These are phyloP conservation scores for Corchorus olitorius DNA, from an alignment of 345 rosid species.

Conservation along the genomic window DNA sequence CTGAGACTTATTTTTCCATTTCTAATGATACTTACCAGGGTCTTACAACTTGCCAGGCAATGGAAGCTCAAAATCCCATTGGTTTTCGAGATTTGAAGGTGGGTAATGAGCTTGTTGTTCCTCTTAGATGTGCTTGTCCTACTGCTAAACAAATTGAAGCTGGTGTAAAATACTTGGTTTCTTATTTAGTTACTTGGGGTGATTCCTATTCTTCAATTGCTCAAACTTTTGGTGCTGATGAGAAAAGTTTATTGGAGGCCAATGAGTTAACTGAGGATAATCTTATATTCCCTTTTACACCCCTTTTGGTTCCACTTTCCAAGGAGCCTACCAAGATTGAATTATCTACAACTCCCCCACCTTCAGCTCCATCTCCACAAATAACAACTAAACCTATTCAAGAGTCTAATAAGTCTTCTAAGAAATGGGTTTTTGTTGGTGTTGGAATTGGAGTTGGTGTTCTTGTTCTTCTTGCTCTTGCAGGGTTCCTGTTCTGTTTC, in stretches of 20 bases:
- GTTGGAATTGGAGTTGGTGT: conserved; percentile 54
- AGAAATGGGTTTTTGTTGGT: conserved; percentile 58
- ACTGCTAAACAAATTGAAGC: conserved; percentile 51
- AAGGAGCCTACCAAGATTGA: conserved; percentile 42
- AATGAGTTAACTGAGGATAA: conserved; percentile 36
- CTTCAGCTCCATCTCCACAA: conserved; percentile 36
- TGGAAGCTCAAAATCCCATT: conserved; percentile 63
- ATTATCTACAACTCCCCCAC: conserved; percentile 26
- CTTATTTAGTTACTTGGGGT: conserved; percentile 49
- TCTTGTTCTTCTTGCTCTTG: conserved; percentile 35
- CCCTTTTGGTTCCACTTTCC: conserved; percentile 68
- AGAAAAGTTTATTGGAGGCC: conserved; percentile 45
- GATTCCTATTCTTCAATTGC: conserved; percentile 55
- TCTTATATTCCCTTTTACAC: conserved; percentile 56
- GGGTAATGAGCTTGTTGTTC: conserved; percentile 42
- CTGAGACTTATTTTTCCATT: conserved; percentile 49
- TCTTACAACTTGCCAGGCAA: conserved; percentile 84
- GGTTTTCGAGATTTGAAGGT: conserved; percentile 22
- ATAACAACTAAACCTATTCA: conserved; percentile 14
- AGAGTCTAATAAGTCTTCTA: conserved; percentile 45
- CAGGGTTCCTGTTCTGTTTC: conserved; percentile 39
- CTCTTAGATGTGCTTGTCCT: conserved; percentile 89
- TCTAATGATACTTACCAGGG: conserved; percentile 90
- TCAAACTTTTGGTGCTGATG: conserved; percentile 37
- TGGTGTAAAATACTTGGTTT: conserved; percentile 57